Base-by-base conservation (phyloP, 768 basidiomycete genomes). In the Lyophyllum atratum region DNA sequence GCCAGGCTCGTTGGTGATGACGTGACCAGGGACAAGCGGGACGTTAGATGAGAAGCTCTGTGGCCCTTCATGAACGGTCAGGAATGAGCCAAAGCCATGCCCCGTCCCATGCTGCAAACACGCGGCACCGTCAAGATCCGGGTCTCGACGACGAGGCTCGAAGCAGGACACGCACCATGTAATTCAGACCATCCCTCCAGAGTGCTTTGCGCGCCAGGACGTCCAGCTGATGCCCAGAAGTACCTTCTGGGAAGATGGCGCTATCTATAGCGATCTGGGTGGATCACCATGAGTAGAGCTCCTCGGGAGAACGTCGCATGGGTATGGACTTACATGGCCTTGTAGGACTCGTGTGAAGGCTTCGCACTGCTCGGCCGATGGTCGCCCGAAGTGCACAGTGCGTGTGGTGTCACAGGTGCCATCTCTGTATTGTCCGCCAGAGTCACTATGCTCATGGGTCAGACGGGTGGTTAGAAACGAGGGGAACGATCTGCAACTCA, bases 281-380 rank as follows among this genome's bases (percentile, higher is more conserved):
- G 53, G 47, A 25, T 60, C n/a, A 45, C 60, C 54, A 56, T 54
- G 70, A 64, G 47, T 61, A 56, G 54, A 53, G 66, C 59, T 7
- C 21, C 29, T n/a, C n/a, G n/a, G 45, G 29, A 19, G 50, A 39
- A 42, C 51, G 56, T 59, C 53, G 61, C 11, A 51, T 64, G 58
- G 37, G 62, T 56, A 56, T 58, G 37, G 63, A 57, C 91, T 66
- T 77, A 93, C 92, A 75, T 99, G 97, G 8, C 95, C 96, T 74
- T 99, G 97, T 55, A 99, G 70, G 42, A 98, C 97, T 45, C 94
- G 81, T 28, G 97, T 99, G 72, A 87, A 99, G 1, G 96, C 94
- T 62, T 95, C 90, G 68, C 85, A 88, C 69, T 93, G 87, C 60
- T 93, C 89, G n/a, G 78, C 58, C n/a, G 88, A 85, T 7, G 92